Evolutionary conservation across 2,329 filamentous ascomycete species (phyloP).

Genomic region (Talaromyces sp.): DNA sequence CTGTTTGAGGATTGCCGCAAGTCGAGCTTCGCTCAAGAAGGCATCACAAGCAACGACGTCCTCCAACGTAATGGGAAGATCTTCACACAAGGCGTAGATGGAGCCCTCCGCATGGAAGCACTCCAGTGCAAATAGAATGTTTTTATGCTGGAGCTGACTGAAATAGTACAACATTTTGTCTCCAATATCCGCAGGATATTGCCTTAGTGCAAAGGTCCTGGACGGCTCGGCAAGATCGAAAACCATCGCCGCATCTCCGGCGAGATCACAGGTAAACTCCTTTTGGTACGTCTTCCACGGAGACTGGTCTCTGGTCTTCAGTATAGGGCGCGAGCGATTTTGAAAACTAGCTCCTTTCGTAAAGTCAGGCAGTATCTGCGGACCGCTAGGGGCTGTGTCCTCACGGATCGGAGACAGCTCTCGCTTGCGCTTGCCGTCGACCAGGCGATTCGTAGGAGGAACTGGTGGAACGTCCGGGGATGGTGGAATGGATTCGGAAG

Average conservation of each 20-base stretch:
- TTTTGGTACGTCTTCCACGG: conserved; percentile 14
- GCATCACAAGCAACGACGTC: conserved; percentile 11
- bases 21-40: conserved; percentile 11
- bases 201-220: conserved; percentile 10
- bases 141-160: conserved; percentile 5
- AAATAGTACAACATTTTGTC: conserved; percentile 9
- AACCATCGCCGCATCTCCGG: conserved; percentile 11
- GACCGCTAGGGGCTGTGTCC: background rate
- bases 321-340: background rate
- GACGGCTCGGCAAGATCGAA: conserved; percentile 7
- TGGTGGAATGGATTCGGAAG: background rate
- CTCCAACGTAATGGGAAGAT: conserved; percentile 12
- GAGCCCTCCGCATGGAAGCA: conserved; percentile 9
- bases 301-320: conserved; percentile 7
- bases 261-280: conserved; percentile 12
- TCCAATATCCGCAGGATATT: conserved; percentile 8
- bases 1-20: conserved; percentile 11
- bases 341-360: background rate
- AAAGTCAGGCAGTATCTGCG: background rate
- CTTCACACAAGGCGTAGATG: conserved; percentile 10
- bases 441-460: background rate
- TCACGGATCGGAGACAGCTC: background rate
- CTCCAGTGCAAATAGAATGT: conserved; percentile 10
- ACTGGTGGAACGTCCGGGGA: background rate
- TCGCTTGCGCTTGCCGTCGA: background rate